Percentiles rank a stretch among this genome's conserved stretches.
Conservation (phyloP, 177 flowering plant species). For the Vitis hybrid region DNA sequence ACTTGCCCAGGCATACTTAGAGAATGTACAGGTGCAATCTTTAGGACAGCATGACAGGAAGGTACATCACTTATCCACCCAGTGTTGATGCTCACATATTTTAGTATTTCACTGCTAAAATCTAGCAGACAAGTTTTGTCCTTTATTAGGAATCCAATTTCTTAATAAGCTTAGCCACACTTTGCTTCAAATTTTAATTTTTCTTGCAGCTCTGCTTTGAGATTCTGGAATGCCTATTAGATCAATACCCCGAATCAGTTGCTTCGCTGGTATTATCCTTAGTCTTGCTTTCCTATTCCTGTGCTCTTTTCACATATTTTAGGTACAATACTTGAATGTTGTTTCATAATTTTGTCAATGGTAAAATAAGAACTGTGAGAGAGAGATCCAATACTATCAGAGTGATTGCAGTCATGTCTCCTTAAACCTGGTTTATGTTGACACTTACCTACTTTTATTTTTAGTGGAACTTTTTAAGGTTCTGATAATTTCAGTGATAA, state of each 20-base stretch:
- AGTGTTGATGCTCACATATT: not conserved
- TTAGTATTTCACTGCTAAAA: not conserved
- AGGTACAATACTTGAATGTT: not conserved
- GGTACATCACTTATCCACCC: slow-evolving; percentile 32
- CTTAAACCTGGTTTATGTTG: not conserved
- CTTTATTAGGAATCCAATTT: not conserved
- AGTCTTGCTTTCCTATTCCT: not conserved
- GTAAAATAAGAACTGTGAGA: not conserved
- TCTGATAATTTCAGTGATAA: not conserved
- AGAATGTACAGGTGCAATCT: slow-evolving; percentile 73
- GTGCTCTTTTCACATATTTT: not conserved
- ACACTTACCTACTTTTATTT: not conserved
- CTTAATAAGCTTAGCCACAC: too few relatives aligned
- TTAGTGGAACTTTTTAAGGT: not conserved
- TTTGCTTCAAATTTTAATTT: slow-evolving; percentile 9
- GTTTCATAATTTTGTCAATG: not conserved
- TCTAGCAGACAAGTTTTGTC: not conserved
- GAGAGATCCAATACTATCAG: not conserved
- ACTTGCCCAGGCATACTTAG: slow-evolving; percentile 53
- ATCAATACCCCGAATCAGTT: slow-evolving; percentile 46
- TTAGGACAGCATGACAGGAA: slow-evolving; percentile 82
- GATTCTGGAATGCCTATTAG: slow-evolving; percentile 68
- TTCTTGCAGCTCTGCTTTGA: slow-evolving; percentile 83
- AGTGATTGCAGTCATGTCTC: not conserved
- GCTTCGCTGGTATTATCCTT: slow-evolving; percentile 52